Evolutionary conservation across 2,329 filamentous ascomycete species (phyloP).

Genomic region (Cladosporium austrohemisphaericum): DNA sequence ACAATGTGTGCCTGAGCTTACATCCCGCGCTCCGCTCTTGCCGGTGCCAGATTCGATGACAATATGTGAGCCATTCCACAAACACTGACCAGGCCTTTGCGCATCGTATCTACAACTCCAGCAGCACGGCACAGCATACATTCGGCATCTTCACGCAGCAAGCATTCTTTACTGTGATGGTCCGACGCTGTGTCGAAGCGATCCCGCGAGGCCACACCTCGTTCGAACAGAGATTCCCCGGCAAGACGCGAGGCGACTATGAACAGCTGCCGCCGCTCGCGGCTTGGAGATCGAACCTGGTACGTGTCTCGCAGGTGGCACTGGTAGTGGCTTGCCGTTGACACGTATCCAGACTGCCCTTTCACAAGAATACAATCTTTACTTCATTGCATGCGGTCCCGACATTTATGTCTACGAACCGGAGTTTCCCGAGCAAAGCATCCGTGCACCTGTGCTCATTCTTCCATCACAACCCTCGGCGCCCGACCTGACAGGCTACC

Average conservation of each 20-base stretch:
- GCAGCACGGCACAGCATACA: too few species aligned
- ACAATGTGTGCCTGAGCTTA: too few species aligned
- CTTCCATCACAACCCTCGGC: conserved; percentile 38
- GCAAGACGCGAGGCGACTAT: conserved; percentile 20
- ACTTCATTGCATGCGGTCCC: conserved; percentile 43
- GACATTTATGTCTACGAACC: conserved; percentile 43
- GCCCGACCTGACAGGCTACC: conserved; percentile 28
- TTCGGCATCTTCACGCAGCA: neutral
- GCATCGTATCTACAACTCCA: too few species aligned
- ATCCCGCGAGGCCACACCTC: conserved; percentile 21
- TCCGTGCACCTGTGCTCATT: conserved; percentile 38
- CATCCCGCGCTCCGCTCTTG: too few species aligned
- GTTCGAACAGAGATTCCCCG: conserved; percentile 27
- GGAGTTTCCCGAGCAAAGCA: conserved; percentile 39
- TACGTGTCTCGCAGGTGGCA: neutral
- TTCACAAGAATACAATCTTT: conserved; percentile 46
- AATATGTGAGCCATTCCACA: too few species aligned
- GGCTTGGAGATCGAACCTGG: conserved; percentile 11
- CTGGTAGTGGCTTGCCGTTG: neutral
- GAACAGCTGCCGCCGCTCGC: conserved; percentile 9
- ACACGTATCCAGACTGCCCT: conserved; percentile 39
- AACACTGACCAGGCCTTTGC: too few species aligned
- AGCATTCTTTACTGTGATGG: conserved; percentile 1
- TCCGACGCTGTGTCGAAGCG: conserved; percentile 10
- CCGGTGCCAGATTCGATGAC: too few species aligned